Evolutionary conservation across 2,329 filamentous ascomycete genomes (phyloP).

Genomic region (Colletotrichum liriopes): DNA sequence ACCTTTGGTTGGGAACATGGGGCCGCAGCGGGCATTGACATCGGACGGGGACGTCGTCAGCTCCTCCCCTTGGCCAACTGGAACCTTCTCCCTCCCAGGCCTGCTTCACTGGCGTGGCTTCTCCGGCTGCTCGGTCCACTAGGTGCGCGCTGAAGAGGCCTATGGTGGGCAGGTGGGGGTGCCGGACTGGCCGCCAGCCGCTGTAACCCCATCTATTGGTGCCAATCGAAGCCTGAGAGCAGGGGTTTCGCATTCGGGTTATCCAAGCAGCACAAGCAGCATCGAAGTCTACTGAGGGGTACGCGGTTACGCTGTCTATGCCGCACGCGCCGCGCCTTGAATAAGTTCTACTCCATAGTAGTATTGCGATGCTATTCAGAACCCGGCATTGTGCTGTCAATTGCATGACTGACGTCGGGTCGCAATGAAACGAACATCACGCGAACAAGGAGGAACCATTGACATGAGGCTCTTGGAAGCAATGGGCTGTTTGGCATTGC

Average conservation of each 20-base stretch:
- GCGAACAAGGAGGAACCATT: conserved; percentile 20
- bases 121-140: conserved; percentile 42
- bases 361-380: conserved; percentile 11
- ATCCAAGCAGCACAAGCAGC: background rate
- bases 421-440: conserved; percentile 17
- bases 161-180: conserved; percentile 30
- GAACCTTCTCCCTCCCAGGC: conserved; percentile 32
- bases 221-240: conserved; percentile 39
- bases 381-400: background rate
- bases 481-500: background rate
- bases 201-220: conserved; percentile 34
- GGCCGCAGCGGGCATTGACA: conserved; percentile 32
- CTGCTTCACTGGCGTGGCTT: conserved; percentile 38
- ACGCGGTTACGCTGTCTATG: conserved; percentile 9
- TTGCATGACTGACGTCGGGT: conserved; percentile 29
- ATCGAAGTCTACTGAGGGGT: conserved; percentile 23
- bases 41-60: conserved; percentile 43
- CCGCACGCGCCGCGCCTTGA: conserved; percentile 23
- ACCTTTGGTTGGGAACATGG: conserved; percentile 15
- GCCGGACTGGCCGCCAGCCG: conserved; percentile 20
- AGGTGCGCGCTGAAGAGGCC: conserved; percentile 38
- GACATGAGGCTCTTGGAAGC: conserved; percentile 16
- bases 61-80: conserved; percentile 37
- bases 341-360: conserved; percentile 2
- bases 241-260: conserved; percentile 31